phyloP scores from a whole-genome alignment of 73 alveolate species.

The Uronychia setigera region DNA sequence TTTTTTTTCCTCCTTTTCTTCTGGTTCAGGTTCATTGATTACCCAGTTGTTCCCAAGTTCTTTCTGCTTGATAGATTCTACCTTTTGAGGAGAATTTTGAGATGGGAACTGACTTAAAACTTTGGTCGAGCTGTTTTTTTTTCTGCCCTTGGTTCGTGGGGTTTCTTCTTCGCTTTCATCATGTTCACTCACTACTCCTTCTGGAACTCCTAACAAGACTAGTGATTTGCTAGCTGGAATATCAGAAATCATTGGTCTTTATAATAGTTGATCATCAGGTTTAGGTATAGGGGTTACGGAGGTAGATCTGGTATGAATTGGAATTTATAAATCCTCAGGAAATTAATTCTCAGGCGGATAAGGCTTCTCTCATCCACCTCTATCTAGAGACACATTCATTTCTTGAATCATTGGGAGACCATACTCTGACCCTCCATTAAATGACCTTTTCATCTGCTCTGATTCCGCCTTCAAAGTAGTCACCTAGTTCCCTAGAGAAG shows the following conservation, averaged over 20 bases:
- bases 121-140: neutral
- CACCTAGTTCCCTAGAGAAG: too few species aligned
- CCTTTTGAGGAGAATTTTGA: neutral
- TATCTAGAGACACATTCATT: too few species aligned
- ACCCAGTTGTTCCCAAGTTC: too few species aligned
- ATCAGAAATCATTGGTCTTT: neutral
- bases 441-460: too few species aligned
- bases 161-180: neutral
- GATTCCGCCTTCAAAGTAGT: too few species aligned
- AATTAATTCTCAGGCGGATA: too few species aligned
- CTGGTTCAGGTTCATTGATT: neutral
- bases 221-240: neutral
- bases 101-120: neutral
- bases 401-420: too few species aligned
- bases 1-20: neutral
- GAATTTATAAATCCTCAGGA: too few species aligned
- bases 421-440: too few species aligned
- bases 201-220: neutral
- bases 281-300: neutral
- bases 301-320: too few species aligned
- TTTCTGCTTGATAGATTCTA: neutral
- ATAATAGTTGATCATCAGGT: neutral
- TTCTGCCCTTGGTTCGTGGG: neutral
- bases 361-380: too few species aligned
- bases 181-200: neutral